Evolutionary conservation across 805 yeast genomes (phyloP), one percentile per base, ranked within the genome.

Genomic region (Kodamaea hsintzibuensis): DNA sequence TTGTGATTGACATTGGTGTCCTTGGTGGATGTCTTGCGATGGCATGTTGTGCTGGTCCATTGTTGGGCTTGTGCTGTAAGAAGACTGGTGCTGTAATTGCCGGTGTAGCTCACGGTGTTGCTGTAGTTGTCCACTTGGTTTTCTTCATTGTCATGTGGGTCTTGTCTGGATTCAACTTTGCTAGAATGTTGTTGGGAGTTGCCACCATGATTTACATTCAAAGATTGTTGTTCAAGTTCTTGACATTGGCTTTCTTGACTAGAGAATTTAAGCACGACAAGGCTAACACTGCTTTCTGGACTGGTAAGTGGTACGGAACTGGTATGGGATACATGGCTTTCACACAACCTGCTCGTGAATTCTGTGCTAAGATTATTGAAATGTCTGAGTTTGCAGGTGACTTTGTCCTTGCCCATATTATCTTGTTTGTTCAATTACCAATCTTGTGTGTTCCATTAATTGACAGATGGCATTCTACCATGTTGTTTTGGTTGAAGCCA

Each of bases 401-500:
- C 75, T 96, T 95, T 72, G 77, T 92, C 54, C 82, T 96, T 67
- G 98, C 98, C 54, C 99, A 95, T 71, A 68, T 89, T 64, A 77
- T 95, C 55, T 78, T 95, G 71, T 89, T 93, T 81, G 77, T 85
- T 63, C 98, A 93, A 77, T 81, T 90, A 71, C 99, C 99, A 64
- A 68, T 91, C 51, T 78, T 96, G 59, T 79, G 82, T 59, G 78
- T 93, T 65, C 99, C 99, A 66, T 80, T 83, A 72, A 77, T 91
- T 72, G 99, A 95, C 78, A 89, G 89, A 79, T 91, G 96, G 96
- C 99, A 95, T 76, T 93, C 99, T 46, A 86, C 91, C 73, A 88
- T 93, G 96, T 81, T 95, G 75, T 95, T 95, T 87, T 95, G 99
- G 99, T 87, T 96, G 77, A 89, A 91, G 72, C 99, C 99, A 54